Evolutionary conservation across 2,329 filamentous ascomycete genomes (phyloP).

Genomic region (Magnaporthiopsis poae): DNA sequence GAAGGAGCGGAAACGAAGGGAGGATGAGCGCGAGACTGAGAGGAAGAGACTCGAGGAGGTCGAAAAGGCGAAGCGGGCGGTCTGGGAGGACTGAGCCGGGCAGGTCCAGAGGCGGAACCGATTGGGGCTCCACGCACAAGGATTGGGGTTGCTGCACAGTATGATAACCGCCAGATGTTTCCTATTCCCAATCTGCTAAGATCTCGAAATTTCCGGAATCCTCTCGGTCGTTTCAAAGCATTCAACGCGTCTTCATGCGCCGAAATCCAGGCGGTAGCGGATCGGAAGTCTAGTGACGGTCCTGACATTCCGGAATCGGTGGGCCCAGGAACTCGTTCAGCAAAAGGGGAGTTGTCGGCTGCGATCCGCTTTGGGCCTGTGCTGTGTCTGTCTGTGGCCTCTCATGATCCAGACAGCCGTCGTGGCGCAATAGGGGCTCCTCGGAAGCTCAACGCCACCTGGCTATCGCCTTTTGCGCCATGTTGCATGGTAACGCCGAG

Average conservation of each 20-base stretch:
- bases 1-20: conserved; percentile 69
- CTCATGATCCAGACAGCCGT: not conserved
- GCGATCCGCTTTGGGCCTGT: too few relatives aligned
- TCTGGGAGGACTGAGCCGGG: conserved; percentile 63
- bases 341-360: not conserved
- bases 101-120: too few relatives aligned
- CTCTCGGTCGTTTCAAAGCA: not conserved
- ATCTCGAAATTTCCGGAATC: not conserved
- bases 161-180: not conserved
- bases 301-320: not conserved
- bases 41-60: conserved; percentile 51
- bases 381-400: not conserved
- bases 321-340: not conserved
- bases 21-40: conserved; percentile 60
- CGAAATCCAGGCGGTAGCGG: not conserved
- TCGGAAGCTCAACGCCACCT: conserved; percentile 42
- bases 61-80: conserved; percentile 67
- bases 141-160: not conserved
- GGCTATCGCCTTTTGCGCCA: conserved; percentile 22
- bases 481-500: conserved; percentile 41
- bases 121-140: not conserved
- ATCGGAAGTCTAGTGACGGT: not conserved
- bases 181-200: not conserved
- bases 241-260: not conserved
- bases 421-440: conserved; percentile 28